phyloP scores from a whole-genome alignment of 257 asterid genomes.

The Cinchona pubescens region DNA sequence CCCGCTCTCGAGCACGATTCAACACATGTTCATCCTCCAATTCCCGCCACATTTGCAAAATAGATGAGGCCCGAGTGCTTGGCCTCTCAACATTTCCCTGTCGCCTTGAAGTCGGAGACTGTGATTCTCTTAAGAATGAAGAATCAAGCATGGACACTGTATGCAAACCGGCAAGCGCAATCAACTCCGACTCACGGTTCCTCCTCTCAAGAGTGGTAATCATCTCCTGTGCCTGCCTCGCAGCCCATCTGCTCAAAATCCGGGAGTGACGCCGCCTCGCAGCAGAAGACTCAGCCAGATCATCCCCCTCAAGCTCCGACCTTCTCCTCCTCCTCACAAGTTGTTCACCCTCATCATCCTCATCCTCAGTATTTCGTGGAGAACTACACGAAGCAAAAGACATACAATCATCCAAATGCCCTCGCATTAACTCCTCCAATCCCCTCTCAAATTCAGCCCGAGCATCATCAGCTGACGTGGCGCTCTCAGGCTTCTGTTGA shows the following conservation, averaged over 20 bases:
- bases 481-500: slow-evolving; percentile 89
- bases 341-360: slow-evolving; percentile 79
- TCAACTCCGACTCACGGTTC: slow-evolving; percentile 79
- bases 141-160: slow-evolving; percentile 86
- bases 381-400: slow-evolving; percentile 89
- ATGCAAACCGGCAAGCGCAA: slow-evolving; percentile 86
- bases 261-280: slow-evolving; percentile 88
- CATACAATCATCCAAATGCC: slow-evolving; percentile 87
- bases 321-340: slow-evolving; percentile 80
- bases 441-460: slow-evolving; percentile 83
- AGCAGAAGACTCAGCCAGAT: slow-evolving; percentile 92
- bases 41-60: slow-evolving; percentile 92
- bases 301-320: slow-evolving; percentile 92
- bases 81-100: slow-evolving; percentile 82
- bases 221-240: slow-evolving; percentile 89
- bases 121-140: slow-evolving; percentile 81
- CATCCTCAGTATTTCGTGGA: slow-evolving; percentile 64
- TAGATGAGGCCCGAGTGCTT: slow-evolving; percentile 70
- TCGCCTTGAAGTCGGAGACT: slow-evolving; percentile 69
- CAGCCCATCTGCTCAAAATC: slow-evolving; percentile 83
- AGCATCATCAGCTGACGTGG: slow-evolving; percentile 50
- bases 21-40: slow-evolving; percentile 78
- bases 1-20: slow-evolving; percentile 66
- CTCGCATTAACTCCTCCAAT: slow-evolving; percentile 81
- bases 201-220: slow-evolving; percentile 84